Percentiles rank a stretch among this genome's conserved stretches.
These are phyloP conservation scores for Tolypocladium sp. DNA, from an alignment of 2,329 filamentous ascomycete genomes.

Conservation along the genomic window DNA sequence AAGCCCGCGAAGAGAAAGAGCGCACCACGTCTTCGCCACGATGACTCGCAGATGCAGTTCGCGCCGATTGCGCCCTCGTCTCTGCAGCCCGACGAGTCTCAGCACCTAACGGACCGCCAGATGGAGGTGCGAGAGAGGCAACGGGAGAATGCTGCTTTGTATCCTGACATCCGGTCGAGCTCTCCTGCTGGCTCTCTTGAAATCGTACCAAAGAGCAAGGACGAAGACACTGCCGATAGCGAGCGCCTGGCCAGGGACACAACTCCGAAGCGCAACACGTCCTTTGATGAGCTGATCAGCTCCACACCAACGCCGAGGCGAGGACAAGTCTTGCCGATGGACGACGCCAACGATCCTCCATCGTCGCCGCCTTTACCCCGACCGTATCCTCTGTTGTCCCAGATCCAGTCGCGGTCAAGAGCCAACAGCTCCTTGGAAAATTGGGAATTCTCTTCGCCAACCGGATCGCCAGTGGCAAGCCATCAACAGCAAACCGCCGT, in stretches of 20 bases:
- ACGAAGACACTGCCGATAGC: slow-evolving; percentile 4
- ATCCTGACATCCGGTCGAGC: slow-evolving; percentile 57
- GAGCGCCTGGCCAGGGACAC: slow-evolving; percentile 22
- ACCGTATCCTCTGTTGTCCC: slow-evolving; percentile 40
- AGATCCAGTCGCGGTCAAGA: slow-evolving; percentile 41
- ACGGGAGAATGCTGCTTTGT: slow-evolving; percentile 55
- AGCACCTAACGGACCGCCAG: slow-evolving; percentile 70
- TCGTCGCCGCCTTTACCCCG: slow-evolving; percentile 50
- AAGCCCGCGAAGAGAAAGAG: slow-evolving; percentile 16
- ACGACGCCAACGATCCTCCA: slow-evolving; percentile 43
- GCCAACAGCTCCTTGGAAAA: slow-evolving; percentile 21
- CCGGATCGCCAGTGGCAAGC: slow-evolving; percentile 36
- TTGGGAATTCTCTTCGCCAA: slow-evolving; percentile 51
- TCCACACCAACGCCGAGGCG: slow-evolving; percentile 54
- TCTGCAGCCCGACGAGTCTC: slow-evolving; percentile 49
- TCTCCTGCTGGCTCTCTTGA: slow-evolving; percentile 13
- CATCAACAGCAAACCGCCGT: slow-evolving; percentile 12
- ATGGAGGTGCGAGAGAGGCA: slow-evolving; percentile 70
- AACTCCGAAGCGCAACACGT: slow-evolving; percentile 34
- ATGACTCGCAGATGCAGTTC: slow-evolving; percentile 77
- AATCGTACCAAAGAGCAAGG: slow-evolving; percentile 7
- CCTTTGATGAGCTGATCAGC: slow-evolving; percentile 43
- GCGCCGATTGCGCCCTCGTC: slow-evolving; percentile 55
- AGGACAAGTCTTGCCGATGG: slow-evolving; percentile 38
- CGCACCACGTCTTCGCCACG: slow-evolving; percentile 56